Base-by-base conservation (phyloP, 208 protist species). In the Kentomonas sorsogonicus region DNA sequence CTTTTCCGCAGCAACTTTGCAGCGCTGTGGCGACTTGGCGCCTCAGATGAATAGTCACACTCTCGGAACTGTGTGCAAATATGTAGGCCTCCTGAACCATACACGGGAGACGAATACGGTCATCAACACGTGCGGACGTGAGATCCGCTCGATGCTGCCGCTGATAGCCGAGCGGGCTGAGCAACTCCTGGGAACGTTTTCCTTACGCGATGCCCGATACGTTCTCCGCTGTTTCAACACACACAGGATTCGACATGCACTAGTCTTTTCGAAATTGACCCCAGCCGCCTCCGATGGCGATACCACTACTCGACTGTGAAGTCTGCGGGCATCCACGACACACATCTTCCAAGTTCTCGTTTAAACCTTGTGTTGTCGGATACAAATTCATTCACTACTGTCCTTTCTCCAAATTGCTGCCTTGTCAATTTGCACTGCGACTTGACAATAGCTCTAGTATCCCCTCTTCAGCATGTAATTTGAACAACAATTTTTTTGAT, bases 241-340 rank as follows among this genome's bases (percentile, higher is more conserved):
- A 50, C 82, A 93, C 63, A 79, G 81, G 18, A 72, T 91, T 7
- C 78, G 77, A 2, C 88, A 94, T 48, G 72, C 84, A 1, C 52
- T 92, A n/a, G 69, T 92, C n/a, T 86, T 94, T 40, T 78, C 88
- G 9, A 74, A 74, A 3, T 72, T 94, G 5, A 85, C 73, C 0
- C 72, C 80, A 0, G n/a, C 86, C 5, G 74, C 58, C 1, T 10
- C 40, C 27, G 39, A 44, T 20, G n/a, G 33, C 16, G 20, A 45
- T 5, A 13, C 18, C 13, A 26, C 7, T 55, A 31, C 26, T n/a
- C 26, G 15, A n/a, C n/a, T n/a, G n/a, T n/a, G n/a, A n/a, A n/a
- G n/a, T n/a, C n/a, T n/a, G n/a, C n/a, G n/a, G n/a, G n/a, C n/a
- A n/a, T n/a, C n/a, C n/a, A n/a, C n/a, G n/a, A n/a, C n/a, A n/a